Evolutionary conservation across 306 rosid genomes (phyloP).

Genomic region (Prunus fruticosa): DNA sequence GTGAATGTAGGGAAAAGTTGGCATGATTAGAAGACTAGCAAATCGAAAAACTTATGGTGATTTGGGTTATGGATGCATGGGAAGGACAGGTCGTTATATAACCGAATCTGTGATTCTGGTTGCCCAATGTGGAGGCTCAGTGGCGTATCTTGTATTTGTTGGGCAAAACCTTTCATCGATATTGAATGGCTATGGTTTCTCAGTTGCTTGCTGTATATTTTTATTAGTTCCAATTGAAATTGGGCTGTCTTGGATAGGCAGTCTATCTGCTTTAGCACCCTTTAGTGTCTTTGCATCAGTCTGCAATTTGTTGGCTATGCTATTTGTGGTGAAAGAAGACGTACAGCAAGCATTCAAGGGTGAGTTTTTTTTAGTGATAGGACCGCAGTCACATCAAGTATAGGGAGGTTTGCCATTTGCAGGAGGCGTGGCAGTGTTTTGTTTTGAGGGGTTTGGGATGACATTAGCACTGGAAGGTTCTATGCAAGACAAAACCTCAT

Average conservation of each 20-base stretch:
- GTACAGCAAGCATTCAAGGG: slow-evolving; percentile 38
- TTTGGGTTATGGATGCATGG: slow-evolving; percentile 64
- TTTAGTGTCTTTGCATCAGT: slow-evolving; percentile 82
- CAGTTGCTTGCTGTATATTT: slow-evolving; percentile 42
- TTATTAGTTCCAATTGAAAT: slow-evolving; percentile 67
- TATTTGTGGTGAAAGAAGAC: slow-evolving; percentile 73
- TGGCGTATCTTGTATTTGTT: slow-evolving; percentile 79
- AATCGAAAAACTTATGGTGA: slow-evolving; percentile 66
- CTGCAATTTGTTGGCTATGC: slow-evolving; percentile 79
- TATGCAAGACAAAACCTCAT: slow-evolving; percentile 44
- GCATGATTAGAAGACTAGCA: slow-evolving; percentile 44
- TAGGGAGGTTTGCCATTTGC: slow-evolving; percentile 90
- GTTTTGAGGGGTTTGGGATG: slow-evolving; percentile 93
- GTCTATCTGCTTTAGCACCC: slow-evolving; percentile 71
- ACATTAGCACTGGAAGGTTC: slow-evolving; percentile 74
- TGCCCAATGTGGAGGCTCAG: slow-evolving; percentile 69
- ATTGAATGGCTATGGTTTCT: slow-evolving; percentile 32
- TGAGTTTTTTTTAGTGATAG: slow-evolving; percentile 51
- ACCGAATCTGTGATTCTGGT: slow-evolving; percentile 60
- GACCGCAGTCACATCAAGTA: slow-evolving; percentile 60
- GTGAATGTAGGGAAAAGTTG: slow-evolving; percentile 66
- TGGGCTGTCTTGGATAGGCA: slow-evolving; percentile 73
- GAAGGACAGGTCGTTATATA: slow-evolving; percentile 60
- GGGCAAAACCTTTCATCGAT: slow-evolving; percentile 73
- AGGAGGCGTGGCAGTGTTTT: slow-evolving; percentile 79